Evolutionary conservation across 169 alveolate genomes (phyloP), one percentile per base, ranked within the genome.

Genomic region (Babesia microti): DNA sequence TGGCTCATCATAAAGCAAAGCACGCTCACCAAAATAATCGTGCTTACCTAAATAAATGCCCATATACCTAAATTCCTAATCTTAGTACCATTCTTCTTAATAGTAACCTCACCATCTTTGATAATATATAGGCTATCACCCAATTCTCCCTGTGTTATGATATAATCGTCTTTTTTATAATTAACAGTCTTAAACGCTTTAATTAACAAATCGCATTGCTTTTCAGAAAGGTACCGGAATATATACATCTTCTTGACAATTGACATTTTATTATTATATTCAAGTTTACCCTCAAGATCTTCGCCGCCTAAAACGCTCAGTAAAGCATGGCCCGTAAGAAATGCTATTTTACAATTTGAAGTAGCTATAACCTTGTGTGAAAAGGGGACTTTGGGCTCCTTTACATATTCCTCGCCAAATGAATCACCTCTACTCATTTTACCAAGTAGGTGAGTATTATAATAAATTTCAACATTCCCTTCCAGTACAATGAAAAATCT

Each of bases 11-110:
- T 80, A 85, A 39, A 93, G 67, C 15, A 92, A 59, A 4, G 97
- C 91, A 34, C 97, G 75, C 48, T 92, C 98, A 5, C 97, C 98
- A 58, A 93, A 92, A 58, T 87, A 93, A 61, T 91, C 96, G 41
- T 85, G 76, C 39, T 83, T 85, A 15, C 89, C 91, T 26, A 51
- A 36, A 6, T 5, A 11, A 21, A 36, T 6, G 19, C 5, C 26
- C n/a, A 36, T 5, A 12, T 6, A 6, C 50, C 65, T 23, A 86
- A 61, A 6, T 91, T 88, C 26, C 93, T 60, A 26, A 92, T 56
- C 29, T 76, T 61, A 50, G 68, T 78, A 29, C 78, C 76, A 39
- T 79, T 63, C 61, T 82, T 79, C 22, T 65, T 52, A 28, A 91
- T 80, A 17, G 85, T 92, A 0, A 90, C 95, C 57, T 78, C 90